These are phyloP conservation scores for Capronia epimyces DNA, from an alignment of 2,329 filamentous ascomycete species.

Conservation along the genomic window DNA sequence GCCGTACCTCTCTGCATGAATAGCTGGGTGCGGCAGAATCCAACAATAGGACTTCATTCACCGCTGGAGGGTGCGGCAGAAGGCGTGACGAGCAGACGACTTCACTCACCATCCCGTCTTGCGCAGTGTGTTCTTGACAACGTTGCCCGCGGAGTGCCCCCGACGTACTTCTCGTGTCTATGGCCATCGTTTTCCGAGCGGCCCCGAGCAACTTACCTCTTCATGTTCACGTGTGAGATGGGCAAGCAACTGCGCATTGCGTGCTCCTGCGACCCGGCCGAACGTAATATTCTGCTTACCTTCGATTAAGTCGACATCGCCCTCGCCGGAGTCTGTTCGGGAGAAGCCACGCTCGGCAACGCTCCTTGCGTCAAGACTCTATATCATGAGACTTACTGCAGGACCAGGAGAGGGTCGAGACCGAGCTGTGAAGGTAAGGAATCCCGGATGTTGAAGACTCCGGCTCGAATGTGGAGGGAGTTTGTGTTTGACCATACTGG, in stretches of 20 bases:
- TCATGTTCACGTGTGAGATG: too few species aligned
- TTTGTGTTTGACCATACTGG: constrained; percentile 4
- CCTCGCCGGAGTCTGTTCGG: too few species aligned
- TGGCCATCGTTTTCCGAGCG: not conserved
- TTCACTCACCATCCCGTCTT: not conserved
- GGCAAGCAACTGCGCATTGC: too few species aligned
- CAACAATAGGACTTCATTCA: constrained; percentile 13
- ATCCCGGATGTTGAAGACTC: constrained; percentile 12
- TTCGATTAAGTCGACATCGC: too few species aligned
- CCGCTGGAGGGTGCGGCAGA: not conserved
- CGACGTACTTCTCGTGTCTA: not conserved
- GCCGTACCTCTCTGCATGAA: constrained; percentile 1
- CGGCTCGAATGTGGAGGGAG: constrained; percentile 5
- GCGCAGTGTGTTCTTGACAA: not conserved
- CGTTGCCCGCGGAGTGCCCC: not conserved
- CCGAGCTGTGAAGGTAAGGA: not conserved
- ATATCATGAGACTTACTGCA: not conserved
- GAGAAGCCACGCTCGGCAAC: too few species aligned
- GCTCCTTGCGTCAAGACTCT: too few species aligned
- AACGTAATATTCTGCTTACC: too few species aligned
- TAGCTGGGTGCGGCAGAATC: constrained; percentile 7
- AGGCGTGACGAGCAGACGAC: not conserved
- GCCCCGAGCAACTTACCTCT: not conserved
- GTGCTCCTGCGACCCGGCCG: too few species aligned
- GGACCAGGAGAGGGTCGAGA: not conserved